Evolutionary conservation across 305 asterid species (phyloP).

Genomic region (Fraxinus floribunda): DNA sequence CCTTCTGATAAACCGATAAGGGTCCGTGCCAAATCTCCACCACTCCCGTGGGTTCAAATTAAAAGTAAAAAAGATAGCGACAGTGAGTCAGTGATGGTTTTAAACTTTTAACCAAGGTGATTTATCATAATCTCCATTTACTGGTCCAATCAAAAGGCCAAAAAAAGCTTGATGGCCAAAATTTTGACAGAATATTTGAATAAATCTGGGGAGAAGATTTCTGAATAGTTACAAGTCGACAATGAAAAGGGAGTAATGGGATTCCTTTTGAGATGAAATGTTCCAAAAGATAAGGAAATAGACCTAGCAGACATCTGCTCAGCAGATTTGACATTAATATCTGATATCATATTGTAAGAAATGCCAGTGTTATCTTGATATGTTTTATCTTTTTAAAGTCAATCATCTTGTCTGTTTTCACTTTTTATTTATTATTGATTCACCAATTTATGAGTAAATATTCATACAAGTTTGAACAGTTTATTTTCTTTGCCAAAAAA

Average conservation of each 20-base stretch:
- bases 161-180: slow-evolving; percentile 26
- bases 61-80: background rate
- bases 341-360: background rate
- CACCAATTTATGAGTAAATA: background rate
- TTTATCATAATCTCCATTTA: background rate
- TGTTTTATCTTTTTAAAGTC: background rate
- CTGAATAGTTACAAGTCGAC: slow-evolving; percentile 29
- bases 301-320: slow-evolving; percentile 26
- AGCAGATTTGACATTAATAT: slow-evolving; percentile 28
- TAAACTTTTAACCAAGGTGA: background rate
- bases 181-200: slow-evolving; percentile 30
- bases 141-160: slow-evolving; percentile 14
- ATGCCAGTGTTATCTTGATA: background rate
- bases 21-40: background rate
- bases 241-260: slow-evolving; percentile 17
- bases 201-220: slow-evolving; percentile 26
- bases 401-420: background rate
- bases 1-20: background rate
- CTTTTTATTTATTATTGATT: background rate
- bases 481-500: background rate
- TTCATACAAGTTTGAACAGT: no score
- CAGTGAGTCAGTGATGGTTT: background rate
- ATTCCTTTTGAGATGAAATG: slow-evolving; percentile 46
- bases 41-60: background rate
- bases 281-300: slow-evolving; percentile 63